Conservation (phyloP, 805 yeast genomes). For the Metschnikowia hibisci region DNA sequence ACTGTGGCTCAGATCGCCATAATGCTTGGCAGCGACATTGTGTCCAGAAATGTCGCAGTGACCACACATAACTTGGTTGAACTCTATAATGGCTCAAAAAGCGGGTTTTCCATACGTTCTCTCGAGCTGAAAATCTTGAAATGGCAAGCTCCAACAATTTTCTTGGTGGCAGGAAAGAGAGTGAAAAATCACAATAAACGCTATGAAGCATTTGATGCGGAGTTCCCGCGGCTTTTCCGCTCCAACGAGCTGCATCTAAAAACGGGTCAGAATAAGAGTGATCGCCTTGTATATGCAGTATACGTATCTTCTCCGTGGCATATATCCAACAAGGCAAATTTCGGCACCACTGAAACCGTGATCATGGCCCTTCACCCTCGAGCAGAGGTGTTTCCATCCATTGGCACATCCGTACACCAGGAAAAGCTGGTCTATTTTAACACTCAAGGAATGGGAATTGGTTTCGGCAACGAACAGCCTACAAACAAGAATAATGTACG, state of each 20-base stretch:
- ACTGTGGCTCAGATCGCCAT: constrained; percentile 38
- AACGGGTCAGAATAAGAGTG: constrained; percentile 38
- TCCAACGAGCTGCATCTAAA: constrained; percentile 21
- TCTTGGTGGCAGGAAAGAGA: constrained; percentile 64
- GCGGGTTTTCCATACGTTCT: constrained; percentile 86
- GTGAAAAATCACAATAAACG: constrained; percentile 44
- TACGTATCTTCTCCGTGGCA: constrained; percentile 74
- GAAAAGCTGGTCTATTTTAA: constrained; percentile 57
- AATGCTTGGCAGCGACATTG: constrained; percentile 20
- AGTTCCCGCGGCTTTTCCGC: constrained; percentile 39
- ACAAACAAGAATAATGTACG: constrained; percentile 41
- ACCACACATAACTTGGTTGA: constrained; percentile 49
- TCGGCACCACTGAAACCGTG: constrained; percentile 59
- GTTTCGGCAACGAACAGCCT: constrained; percentile 74
- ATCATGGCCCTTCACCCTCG: constrained; percentile 67
- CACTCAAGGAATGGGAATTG: constrained; percentile 74
- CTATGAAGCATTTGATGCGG: constrained; percentile 48
- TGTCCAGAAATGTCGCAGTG: constrained; percentile 28
- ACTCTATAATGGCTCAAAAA: constrained; percentile 66
- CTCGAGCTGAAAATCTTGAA: constrained; percentile 79
- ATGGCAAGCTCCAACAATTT: constrained; percentile 84
- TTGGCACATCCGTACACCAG: constrained; percentile 29
- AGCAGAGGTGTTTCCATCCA: constrained; percentile 46
- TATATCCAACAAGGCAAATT: constrained; percentile 61
- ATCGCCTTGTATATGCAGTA: constrained; percentile 58